Conservation (phyloP, 2,329 filamentous ascomycete species). For the Microdochium nivale region DNA sequence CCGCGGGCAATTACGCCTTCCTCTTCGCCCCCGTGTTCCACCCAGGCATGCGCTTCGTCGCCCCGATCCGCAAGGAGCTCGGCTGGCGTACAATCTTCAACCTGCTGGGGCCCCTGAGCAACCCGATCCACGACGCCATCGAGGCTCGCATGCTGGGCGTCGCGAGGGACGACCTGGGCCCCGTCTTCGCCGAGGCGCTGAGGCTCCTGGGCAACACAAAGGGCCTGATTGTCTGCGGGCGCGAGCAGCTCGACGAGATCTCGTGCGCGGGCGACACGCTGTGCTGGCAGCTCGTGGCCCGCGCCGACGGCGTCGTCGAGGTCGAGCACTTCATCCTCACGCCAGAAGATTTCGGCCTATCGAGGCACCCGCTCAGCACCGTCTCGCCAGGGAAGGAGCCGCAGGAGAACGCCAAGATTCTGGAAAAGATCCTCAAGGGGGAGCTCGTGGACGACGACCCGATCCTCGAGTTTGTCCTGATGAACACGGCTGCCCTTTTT, state of each 20-base stretch:
- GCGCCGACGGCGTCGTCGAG: constrained; percentile 32
- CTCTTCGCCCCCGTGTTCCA: constrained; percentile 95
- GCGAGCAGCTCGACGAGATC: constrained; percentile 92
- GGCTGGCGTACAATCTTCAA: constrained; percentile 98
- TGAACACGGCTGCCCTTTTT: constrained; percentile 85
- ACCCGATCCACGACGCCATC: constrained; percentile 75
- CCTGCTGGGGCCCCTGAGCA: constrained; percentile 83
- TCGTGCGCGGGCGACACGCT: constrained; percentile 82
- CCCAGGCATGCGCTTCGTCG: constrained; percentile 85
- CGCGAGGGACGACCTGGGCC: constrained; percentile 76
- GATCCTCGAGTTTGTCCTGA: constrained; percentile 85
- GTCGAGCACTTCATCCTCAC: constrained; percentile 71
- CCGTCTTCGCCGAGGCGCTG: constrained; percentile 81
- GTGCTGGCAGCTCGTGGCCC: constrained; percentile 71
- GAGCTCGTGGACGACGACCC: constrained; percentile 70
- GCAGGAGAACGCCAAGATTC: constrained; percentile 76
- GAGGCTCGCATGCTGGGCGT: constrained; percentile 94
- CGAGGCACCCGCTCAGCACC: constrained; percentile 60
- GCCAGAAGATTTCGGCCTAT: constrained; percentile 82
- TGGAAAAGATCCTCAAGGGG: constrained; percentile 67
- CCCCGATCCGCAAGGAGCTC: constrained; percentile 75
- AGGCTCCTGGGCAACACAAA: constrained; percentile 69
- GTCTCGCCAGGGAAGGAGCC: constrained; percentile 84
- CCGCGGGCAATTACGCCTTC: constrained; percentile 82
- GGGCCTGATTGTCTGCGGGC: constrained; percentile 84